Base-by-base conservation (phyloP, 2,329 filamentous ascomycete genomes). In the Neonectria sp. region DNA sequence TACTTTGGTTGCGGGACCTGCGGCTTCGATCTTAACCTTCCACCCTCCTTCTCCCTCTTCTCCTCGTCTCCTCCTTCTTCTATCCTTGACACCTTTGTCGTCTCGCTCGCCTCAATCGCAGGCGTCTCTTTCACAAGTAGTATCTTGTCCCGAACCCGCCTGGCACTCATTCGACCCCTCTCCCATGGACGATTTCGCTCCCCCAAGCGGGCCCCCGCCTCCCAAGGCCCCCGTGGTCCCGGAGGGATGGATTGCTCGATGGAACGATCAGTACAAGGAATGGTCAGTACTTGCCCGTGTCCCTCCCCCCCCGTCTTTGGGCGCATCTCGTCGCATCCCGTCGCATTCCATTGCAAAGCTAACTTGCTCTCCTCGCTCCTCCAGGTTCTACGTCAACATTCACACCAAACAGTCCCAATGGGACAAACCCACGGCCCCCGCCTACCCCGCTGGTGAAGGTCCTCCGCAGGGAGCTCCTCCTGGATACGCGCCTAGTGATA, bases 371-470 rank as follows among this genome's bases (percentile, higher is more conserved):
- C 29, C 51, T 2, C 15, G 40, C 40, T 12, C 7, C 25, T 35
- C 8, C 70, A 94, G 92, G 92, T 97, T 96, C 88, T 98, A 93
- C 83, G 93, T 97, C 68, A 96, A 98, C 83, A 89, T 93, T 68
- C 89, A 91, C 81, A 97, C 95, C 71, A 96, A 96, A 77, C 88
- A 92, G 78, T 97, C 95, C 6, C 93, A 95, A 86, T 98, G 95
- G 95, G 93, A 97, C 5, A 92, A 90, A 73, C 95, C 95, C 21
- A 93, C 90, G 43, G 86, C 86, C 60, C 91, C 93, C 49, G 90
- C 90, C 59, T 88, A 89, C 71, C 85, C 88, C 17, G 81, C 86
- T 8, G 79, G 78, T 31, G 73, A 77, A 29, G 77, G 73, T 52
- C 78, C 79, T 7, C 84, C 91, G 13, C 80, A 85, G 6, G 92